phyloP scores from a whole-genome alignment of 306 rosid genomes.

The Acacia acuminata region DNA sequence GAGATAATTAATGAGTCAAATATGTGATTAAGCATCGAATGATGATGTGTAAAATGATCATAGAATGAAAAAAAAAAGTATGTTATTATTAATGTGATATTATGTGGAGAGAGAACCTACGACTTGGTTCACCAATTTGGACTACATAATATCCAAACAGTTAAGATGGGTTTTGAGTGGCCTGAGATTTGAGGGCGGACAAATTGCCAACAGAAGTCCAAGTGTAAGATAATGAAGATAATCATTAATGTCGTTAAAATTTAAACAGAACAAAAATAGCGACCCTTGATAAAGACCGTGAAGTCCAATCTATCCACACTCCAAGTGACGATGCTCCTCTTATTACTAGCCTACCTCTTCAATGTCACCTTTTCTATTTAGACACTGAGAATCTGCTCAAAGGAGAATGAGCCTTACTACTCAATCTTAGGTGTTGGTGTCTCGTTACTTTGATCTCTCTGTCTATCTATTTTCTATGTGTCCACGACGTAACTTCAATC shows the following conservation, averaged over 20 bases:
- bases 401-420: too few species aligned
- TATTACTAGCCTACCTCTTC: too few species aligned
- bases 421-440: too few species aligned
- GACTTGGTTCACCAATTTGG: not conserved
- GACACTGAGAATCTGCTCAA: too few species aligned
- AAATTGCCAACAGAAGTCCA: not conserved
- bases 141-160: not conserved
- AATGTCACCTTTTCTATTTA: too few species aligned
- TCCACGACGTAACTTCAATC: too few species aligned
- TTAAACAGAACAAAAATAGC: not conserved
- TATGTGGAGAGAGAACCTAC: not conserved
- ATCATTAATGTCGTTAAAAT: not conserved
- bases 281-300: slow-evolving; percentile 41
- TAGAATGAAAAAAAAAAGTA: not conserved
- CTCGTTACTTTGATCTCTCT: too few species aligned
- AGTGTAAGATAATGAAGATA: slow-evolving; percentile 24
- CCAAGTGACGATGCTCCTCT: too few species aligned
- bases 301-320: not conserved
- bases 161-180: slow-evolving; percentile 39
- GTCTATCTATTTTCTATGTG: too few species aligned
- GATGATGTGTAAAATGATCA: not conserved
- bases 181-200: not conserved
- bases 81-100: not conserved
- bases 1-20: too few species aligned
- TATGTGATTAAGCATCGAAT: too few species aligned